These are phyloP conservation scores for Mentha longifolia DNA, from an alignment of 257 asterid genomes.

Conservation along the genomic window DNA sequence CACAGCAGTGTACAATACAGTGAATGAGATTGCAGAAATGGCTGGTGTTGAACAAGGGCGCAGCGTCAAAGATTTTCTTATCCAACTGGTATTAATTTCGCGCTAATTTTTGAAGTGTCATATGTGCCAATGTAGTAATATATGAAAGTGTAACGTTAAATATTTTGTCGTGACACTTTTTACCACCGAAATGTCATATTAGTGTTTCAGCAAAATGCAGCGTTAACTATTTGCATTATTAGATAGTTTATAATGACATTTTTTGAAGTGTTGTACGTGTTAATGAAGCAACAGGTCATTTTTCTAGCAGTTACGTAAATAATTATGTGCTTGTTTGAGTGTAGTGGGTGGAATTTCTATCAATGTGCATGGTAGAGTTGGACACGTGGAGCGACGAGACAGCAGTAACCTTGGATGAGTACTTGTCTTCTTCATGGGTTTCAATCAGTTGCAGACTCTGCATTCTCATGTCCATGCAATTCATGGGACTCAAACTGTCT, in stretches of 20 bases:
- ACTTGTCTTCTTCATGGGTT: constrained; percentile 29
- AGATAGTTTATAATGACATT: too few species aligned
- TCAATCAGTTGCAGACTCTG: constrained; percentile 1
- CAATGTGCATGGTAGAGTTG: constrained; percentile 10
- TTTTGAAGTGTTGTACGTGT: too few species aligned
- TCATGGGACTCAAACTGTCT: constrained; percentile 23
- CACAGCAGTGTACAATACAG: constrained; percentile 29
- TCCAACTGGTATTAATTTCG: not conserved
- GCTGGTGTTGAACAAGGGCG: constrained; percentile 40
- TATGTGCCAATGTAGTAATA: too few species aligned
- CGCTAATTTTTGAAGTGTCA: too few species aligned
- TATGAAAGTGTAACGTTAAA: too few species aligned
- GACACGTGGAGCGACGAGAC: constrained; percentile 27
- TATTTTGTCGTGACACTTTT: too few species aligned
- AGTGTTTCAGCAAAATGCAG: too few species aligned
- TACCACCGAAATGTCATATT: too few species aligned
- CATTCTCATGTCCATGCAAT: constrained; percentile 24
- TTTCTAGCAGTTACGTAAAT: too few species aligned
- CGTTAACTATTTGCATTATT: too few species aligned
- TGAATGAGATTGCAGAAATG: constrained; percentile 36
- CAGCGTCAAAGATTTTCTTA: constrained; percentile 25
- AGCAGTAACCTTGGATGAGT: constrained; percentile 30
- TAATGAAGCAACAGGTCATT: too few species aligned
- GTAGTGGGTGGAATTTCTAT: constrained; percentile 36
- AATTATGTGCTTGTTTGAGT: too few species aligned